These are phyloP conservation scores for Globisporangium splendens DNA, from an alignment of 352 stramenopile genomes.

Conservation along the genomic window DNA sequence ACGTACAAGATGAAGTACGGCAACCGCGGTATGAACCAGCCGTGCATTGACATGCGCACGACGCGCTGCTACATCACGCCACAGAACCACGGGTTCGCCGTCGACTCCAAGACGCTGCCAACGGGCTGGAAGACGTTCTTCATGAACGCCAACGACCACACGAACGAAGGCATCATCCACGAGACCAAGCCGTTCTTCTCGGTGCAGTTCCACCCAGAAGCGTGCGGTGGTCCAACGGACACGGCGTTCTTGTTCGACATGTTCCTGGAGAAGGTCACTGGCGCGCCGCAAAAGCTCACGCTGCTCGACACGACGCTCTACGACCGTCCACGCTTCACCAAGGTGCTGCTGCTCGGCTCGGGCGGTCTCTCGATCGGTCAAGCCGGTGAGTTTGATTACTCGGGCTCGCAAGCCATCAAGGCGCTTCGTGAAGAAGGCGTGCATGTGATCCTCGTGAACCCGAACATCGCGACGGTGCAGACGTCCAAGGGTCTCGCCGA, in stretches of 20 bases:
- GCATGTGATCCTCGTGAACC: conserved; percentile 98
- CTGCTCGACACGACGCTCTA: conserved; percentile 79
- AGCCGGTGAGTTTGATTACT: conserved; percentile 99
- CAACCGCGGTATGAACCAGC: conserved; percentile 99
- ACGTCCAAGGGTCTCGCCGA: conserved; percentile 94
- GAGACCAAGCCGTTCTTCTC: conserved; percentile 97
- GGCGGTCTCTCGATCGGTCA: conserved; percentile 98
- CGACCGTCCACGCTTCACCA: conserved; percentile 82
- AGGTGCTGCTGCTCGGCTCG: conserved; percentile 96
- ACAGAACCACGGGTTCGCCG: conserved; percentile 98
- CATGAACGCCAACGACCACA: conserved; percentile 97
- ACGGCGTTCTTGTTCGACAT: conserved; percentile 98
- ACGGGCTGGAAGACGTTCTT: conserved; percentile 96
- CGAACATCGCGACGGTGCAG: conserved; percentile 99
- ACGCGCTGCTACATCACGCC: conserved; percentile 98
- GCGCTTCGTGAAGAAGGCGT: conserved; percentile 98
- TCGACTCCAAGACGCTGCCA: conserved; percentile 91
- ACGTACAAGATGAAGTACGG: conserved; percentile 98
- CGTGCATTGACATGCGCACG: conserved; percentile 94
- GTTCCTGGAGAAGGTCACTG: conserved; percentile 91
- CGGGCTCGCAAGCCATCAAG: conserved; percentile 97
- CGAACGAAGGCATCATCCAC: conserved; percentile 99
- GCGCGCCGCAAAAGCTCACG: conserved; percentile 70
- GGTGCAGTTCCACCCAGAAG: conserved; percentile 99
- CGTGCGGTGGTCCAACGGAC: conserved; percentile 92